phyloP scores from a whole-genome alignment of 1,139 yeast genomes.

The Candida frijolesensis region DNA sequence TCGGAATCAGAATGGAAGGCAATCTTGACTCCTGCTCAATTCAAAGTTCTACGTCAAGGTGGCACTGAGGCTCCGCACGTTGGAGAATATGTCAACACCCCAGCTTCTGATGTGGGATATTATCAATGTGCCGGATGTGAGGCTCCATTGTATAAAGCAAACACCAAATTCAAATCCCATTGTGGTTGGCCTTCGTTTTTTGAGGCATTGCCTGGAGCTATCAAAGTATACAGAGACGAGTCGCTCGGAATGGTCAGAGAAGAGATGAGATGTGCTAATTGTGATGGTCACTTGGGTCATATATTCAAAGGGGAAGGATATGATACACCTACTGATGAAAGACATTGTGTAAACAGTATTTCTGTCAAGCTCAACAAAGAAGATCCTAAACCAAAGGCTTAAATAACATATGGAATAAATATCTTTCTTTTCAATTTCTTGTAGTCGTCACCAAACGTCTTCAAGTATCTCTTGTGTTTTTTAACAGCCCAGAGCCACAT shows the following conservation, averaged over 20 bases:
- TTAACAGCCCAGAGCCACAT: conserved; percentile 81
- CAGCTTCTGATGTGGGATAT: conserved; percentile 52
- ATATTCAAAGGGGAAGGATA: conserved; percentile 95
- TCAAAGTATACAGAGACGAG: conserved; percentile 60
- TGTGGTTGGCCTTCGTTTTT: conserved; percentile 99
- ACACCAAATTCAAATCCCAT: conserved; percentile 81
- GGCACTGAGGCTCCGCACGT: conserved; percentile 85
- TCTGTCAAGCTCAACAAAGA: conserved; percentile 63
- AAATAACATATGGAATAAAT: conserved; percentile 50
- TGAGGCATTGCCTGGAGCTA: conserved; percentile 82
- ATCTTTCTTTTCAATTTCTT: conserved; percentile 69
- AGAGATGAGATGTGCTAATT: conserved; percentile 85
- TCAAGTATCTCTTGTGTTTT: conserved; percentile 67
- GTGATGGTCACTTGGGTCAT: conserved; percentile 96
- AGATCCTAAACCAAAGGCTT: conserved; percentile 3
- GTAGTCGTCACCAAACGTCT: conserved; percentile 73
- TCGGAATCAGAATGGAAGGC: conserved; percentile 82
- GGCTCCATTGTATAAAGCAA: conserved; percentile 74
- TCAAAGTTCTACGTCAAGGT: conserved; percentile 71
- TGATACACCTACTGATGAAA: conserved; percentile 82
- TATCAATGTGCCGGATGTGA: conserved; percentile 87
- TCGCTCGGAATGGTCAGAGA: conserved; percentile 77
- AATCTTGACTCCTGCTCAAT: conserved; percentile 72
- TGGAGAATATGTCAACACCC: conserved; percentile 64
- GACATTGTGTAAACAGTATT: conserved; percentile 93